Evolutionary conservation across 371 early-diverging fungal genomes (phyloP).

Genomic region (Apophysomyces variabilis): DNA sequence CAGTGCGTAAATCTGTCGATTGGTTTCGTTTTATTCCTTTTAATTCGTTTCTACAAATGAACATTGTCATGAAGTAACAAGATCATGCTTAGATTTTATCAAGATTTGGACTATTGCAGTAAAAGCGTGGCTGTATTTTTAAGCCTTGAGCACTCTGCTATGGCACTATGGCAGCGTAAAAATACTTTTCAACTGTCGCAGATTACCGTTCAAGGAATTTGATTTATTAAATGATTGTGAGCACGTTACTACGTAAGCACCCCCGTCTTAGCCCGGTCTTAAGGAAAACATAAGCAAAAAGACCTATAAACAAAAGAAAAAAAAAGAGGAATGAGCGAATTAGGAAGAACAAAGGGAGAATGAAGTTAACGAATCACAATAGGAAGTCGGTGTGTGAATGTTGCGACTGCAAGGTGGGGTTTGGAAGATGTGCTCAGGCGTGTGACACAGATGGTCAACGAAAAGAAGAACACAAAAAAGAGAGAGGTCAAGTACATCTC

Average conservation of each 20-base stretch:
- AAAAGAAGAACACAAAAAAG: constrained; percentile 10
- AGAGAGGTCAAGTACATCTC: neutral
- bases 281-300: neutral
- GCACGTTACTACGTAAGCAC: neutral
- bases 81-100: no score
- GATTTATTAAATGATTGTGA: neutral
- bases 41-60: no score
- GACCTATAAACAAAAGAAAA: neutral
- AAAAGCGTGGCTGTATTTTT: no score
- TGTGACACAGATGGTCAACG: neutral
- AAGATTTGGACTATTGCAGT: no score
- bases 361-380: neutral
- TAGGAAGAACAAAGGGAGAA: neutral
- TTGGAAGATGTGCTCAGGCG: neutral
- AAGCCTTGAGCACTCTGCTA: no score
- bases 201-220: neutral
- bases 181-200: no score
- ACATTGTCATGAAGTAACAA: no score
- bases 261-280: neutral
- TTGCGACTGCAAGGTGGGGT: neutral
- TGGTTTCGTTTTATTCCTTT: no score
- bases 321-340: neutral
- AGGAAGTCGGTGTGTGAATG: neutral
- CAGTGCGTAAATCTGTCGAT: no score
- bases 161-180: no score